phyloP scores from a whole-genome alignment of 2,329 filamentous ascomycete genomes.

The Ophiostoma angusticollis region DNA sequence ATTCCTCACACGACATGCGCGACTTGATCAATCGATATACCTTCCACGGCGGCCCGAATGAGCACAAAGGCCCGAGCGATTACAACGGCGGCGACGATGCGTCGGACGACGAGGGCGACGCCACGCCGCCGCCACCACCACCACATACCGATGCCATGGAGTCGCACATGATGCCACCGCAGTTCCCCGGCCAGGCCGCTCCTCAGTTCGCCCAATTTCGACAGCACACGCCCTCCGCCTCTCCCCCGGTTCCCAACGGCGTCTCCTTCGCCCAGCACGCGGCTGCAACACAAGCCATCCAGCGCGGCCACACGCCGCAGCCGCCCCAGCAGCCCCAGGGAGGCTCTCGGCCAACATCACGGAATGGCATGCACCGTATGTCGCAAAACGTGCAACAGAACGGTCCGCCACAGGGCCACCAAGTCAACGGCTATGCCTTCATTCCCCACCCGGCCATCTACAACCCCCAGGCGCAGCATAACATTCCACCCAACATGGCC shows the following conservation, averaged over 20 bases:
- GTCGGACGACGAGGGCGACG: slow-evolving; percentile 58
- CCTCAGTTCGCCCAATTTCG: slow-evolving; percentile 65
- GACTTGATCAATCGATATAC: slow-evolving; percentile 79
- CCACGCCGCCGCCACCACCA: slow-evolving; percentile 59
- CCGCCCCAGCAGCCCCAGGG: slow-evolving; percentile 68
- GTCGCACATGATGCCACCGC: slow-evolving; percentile 53
- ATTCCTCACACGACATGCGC: slow-evolving; percentile 86
- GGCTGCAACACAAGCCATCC: slow-evolving; percentile 26
- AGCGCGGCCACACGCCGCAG: slow-evolving; percentile 69
- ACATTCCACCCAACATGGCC: slow-evolving; percentile 26
- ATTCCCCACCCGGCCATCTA: slow-evolving; percentile 81
- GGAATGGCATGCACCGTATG: slow-evolving; percentile 64
- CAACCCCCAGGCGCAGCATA: slow-evolving; percentile 45
- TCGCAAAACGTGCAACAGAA: slow-evolving; percentile 60
- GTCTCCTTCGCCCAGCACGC: slow-evolving; percentile 49
- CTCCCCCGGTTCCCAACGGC: slow-evolving; percentile 74
- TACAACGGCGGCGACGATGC: slow-evolving; percentile 86
- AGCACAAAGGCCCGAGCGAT: slow-evolving; percentile 90
- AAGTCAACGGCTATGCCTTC: slow-evolving; percentile 62
- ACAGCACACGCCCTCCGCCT: slow-evolving; percentile 72
- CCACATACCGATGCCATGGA: slow-evolving; percentile 50
- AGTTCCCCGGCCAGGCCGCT: slow-evolving; percentile 51
- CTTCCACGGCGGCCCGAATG: slow-evolving; percentile 86
- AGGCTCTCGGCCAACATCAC: slow-evolving; percentile 64
- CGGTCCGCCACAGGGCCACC: slow-evolving; percentile 21